Conservation (phyloP, 176 grass and related monocot species). For the Oryza punctata region DNA sequence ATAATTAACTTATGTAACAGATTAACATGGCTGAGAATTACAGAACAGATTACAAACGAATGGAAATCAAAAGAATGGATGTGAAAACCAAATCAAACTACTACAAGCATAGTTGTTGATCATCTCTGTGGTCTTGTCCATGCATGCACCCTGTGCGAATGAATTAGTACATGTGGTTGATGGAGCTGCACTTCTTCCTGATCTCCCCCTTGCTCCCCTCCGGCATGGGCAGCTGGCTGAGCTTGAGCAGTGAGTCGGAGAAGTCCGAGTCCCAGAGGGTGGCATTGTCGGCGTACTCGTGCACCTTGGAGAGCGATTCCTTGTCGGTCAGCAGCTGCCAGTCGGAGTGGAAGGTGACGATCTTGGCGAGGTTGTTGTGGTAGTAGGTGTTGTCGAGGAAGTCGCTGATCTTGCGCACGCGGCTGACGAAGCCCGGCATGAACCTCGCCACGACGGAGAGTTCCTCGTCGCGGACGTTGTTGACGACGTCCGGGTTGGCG, state of each 20-base stretch:
- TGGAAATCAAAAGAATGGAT: conserved; percentile 41
- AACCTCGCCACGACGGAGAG: not conserved
- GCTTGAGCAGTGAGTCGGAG: conserved; percentile 50
- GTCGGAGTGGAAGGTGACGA: conserved; percentile 64
- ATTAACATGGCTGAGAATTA: conserved; percentile 8
- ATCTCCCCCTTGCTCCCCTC: conserved; percentile 56
- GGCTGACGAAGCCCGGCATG: conserved; percentile 40
- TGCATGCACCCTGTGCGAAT: not conserved
- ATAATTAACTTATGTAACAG: conserved; percentile 1
- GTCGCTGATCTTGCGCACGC: conserved; percentile 35
- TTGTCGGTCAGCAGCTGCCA: conserved; percentile 36
- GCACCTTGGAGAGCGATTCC: conserved; percentile 35
- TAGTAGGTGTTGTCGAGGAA: conserved; percentile 51
- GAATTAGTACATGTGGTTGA: conserved; percentile 30
- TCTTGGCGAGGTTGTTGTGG: conserved; percentile 39
- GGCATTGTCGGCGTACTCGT: conserved; percentile 35
- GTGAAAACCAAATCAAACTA: not conserved
- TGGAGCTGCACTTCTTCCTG: conserved; percentile 50
- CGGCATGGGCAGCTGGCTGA: conserved; percentile 57
- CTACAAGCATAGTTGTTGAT: not conserved
- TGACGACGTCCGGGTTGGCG: not conserved
- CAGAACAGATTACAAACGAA: conserved; percentile 20
- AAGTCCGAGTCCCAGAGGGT: conserved; percentile 53
- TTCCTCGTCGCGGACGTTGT: conserved; percentile 41
- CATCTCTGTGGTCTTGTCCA: not conserved